These are phyloP conservation scores for Skeletonema menzelii DNA, from an alignment of 108 stramenopile genomes.

Conservation along the genomic window DNA sequence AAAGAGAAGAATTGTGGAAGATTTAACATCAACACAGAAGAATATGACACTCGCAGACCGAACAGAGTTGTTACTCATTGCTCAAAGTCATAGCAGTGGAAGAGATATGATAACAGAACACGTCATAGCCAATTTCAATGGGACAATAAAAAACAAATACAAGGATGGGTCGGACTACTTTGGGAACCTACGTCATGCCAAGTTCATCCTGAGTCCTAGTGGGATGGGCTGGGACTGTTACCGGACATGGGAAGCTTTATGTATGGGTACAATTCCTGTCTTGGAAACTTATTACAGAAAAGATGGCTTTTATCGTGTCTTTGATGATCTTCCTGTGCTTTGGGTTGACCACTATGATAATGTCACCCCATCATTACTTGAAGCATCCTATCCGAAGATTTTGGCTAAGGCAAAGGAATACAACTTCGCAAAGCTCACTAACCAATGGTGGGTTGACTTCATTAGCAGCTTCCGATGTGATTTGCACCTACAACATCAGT, in stretches of 20 bases:
- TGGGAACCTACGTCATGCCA: conserved; percentile 25
- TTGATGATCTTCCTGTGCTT: conserved; percentile 52
- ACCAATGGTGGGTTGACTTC: conserved; percentile 51
- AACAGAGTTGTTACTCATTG: conserved; percentile 47
- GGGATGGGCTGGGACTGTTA: conserved; percentile 63
- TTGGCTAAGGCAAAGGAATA: conserved; percentile 21
- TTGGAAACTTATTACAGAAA: conserved; percentile 42
- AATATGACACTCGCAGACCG: too few relatives aligned
- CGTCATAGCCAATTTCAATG: conserved; percentile 54
- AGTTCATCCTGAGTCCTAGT: conserved; percentile 56
- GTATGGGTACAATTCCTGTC: conserved; percentile 49
- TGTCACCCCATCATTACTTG: conserved; percentile 51
- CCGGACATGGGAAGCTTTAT: conserved; percentile 52
- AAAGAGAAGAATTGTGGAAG: background rate
- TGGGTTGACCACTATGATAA: conserved; percentile 55
- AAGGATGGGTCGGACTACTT: conserved; percentile 18
- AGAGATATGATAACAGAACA: conserved; percentile 22
- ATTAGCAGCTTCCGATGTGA: conserved; percentile 19
- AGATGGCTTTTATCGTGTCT: conserved; percentile 50
- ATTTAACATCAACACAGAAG: too few relatives aligned
- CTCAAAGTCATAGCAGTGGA: too few relatives aligned
- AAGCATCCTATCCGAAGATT: conserved; percentile 39
- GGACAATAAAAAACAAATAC: conserved; percentile 13
- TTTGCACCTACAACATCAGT: too few relatives aligned
- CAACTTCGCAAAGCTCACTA: conserved; percentile 50